Percentiles rank a stretch among this genome's conserved stretches.
Evolutionary conservation across 495 filamentous ascomycete species (phyloP).

Genomic region (Tuber borchii): DNA sequence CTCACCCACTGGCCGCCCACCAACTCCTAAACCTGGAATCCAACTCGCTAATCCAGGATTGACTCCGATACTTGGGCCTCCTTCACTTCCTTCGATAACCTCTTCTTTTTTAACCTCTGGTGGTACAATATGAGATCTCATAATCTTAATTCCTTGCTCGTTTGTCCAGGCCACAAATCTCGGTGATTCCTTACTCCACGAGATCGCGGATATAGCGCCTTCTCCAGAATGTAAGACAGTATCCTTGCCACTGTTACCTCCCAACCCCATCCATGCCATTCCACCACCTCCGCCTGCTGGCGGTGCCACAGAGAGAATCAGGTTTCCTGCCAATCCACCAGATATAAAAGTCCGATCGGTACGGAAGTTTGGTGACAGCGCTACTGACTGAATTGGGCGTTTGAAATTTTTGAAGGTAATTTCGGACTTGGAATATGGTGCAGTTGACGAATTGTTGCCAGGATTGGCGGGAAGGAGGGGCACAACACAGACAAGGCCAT

Average conservation of each 20-base stretch:
- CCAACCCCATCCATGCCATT: slow-evolving; percentile 69
- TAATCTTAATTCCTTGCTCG: slow-evolving; percentile 93
- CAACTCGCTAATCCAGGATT: slow-evolving; percentile 36
- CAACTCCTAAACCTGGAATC: slow-evolving; percentile 39
- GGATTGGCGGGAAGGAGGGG: slow-evolving; percentile 64
- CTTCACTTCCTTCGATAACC: slow-evolving; percentile 18
- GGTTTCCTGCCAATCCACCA: slow-evolving; percentile 78
- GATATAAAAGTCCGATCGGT: slow-evolving; percentile 80
- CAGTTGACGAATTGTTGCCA: slow-evolving; percentile 30
- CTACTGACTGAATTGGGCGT: slow-evolving; percentile 79
- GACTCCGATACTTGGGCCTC: slow-evolving; percentile 15
- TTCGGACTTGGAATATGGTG: slow-evolving; percentile 54
- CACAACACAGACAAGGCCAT: slow-evolving; percentile 85
- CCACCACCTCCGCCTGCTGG: slow-evolving; percentile 56
- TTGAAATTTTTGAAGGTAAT: slow-evolving; percentile 89
- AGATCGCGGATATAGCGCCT: slow-evolving; percentile 79
- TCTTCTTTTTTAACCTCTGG: slow-evolving; percentile 35
- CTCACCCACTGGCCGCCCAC: slow-evolving; percentile 64
- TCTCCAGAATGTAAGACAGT: slow-evolving; percentile 86
- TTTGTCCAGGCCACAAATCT: slow-evolving; percentile 92
- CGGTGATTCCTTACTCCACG: slow-evolving; percentile 78
- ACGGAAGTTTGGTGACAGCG: slow-evolving; percentile 86
- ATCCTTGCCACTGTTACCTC: slow-evolving; percentile 72
- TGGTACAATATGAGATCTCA: slow-evolving; percentile 80
- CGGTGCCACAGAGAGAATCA: slow-evolving; percentile 80